Evolutionary conservation across 371 early-diverging fungal genomes (phyloP).

Genomic region (Funneliformis caledonium): DNA sequence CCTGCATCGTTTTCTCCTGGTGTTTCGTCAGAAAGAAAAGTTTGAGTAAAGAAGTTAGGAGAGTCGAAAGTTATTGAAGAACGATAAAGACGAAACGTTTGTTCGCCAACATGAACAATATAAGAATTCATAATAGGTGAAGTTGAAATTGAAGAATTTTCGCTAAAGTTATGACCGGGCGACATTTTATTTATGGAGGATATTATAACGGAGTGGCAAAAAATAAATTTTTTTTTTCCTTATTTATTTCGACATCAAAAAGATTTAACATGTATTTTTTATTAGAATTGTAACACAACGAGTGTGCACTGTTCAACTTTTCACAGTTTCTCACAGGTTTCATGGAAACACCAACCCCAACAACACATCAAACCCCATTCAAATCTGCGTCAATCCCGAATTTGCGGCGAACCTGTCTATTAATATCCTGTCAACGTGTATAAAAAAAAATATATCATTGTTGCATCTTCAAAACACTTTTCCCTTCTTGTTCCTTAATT

Average conservation of each 20-base stretch:
- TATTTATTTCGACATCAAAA: not conserved
- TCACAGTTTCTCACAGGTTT: not conserved
- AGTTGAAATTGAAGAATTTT: constrained; percentile 2
- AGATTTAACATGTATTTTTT: not conserved
- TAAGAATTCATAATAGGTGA: constrained; percentile 33
- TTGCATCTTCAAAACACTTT: not conserved
- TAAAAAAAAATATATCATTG: not conserved
- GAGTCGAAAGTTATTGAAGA: constrained; percentile 36
- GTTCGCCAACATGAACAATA: constrained; percentile 35
- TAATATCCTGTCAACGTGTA: not conserved
- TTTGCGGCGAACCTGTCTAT: not conserved
- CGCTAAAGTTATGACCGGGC: constrained; percentile 8
- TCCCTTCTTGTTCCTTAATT: not conserved
- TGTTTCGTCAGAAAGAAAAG: constrained; percentile 29
- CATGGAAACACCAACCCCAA: not conserved
- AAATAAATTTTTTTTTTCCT: not conserved
- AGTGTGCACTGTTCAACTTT: too few species aligned
- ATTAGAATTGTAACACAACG: not conserved
- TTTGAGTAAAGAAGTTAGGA: constrained; percentile 33
- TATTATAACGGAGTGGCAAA: not conserved
- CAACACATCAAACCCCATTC: not conserved
- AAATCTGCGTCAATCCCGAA: not conserved
- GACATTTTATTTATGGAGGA: constrained; percentile 9
- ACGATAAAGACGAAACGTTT: constrained; percentile 34
- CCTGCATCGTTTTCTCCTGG: not conserved